Base-by-base conservation (phyloP, 2,329 filamentous ascomycete species). In the Fusarium sp. region DNA sequence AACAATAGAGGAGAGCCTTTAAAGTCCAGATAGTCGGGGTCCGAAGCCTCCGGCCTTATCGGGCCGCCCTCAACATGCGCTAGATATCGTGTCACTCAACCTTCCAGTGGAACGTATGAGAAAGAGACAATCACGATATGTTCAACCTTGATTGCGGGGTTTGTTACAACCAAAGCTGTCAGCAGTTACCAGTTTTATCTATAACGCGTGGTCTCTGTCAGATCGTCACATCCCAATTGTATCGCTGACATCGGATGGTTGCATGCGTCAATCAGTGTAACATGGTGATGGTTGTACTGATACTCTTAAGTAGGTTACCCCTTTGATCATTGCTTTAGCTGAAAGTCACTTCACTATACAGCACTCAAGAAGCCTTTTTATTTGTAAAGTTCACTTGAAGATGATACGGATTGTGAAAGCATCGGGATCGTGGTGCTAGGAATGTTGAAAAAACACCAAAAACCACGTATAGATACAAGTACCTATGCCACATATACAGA, bases 31-130 rank as follows among this genome's bases (percentile, higher is more conserved):
- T 15, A 15, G 4, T 20, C 16, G 13, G 7, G 16, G 6, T 3
- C 37, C 44, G 26, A 45, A 11, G n/a, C 11, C 4, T n/a, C 8
- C 33, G 26, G 26, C 8, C 31, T 28, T 37, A 62, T 62, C 59
- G 47, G 57, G 40, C 59, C 57, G 47, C 18, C 13, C 1, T 7
- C 2, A 6, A 15, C 3, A 4, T 15, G 34, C 16, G 10, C 7
- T 2, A 13, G 2, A 16, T 13, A 20, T 55, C 57, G 40, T 42
- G 42, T 56, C 59, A 56, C 47, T 56, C 30, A 23, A 1, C 10
- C 11, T 4, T 31, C 7, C 4, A n/a, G 20, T 37, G 11, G 12
- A 37, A 23, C 26, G 18, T n/a, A n/a, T 26, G 2, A 4, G 3
- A 36, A 18, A 2, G 11, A 8, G 5, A 18, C 20, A 1, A 13